Evolutionary conservation across 1,284 basidiomycete species (phyloP).

Genomic region (Fomitopsis pinicola): DNA sequence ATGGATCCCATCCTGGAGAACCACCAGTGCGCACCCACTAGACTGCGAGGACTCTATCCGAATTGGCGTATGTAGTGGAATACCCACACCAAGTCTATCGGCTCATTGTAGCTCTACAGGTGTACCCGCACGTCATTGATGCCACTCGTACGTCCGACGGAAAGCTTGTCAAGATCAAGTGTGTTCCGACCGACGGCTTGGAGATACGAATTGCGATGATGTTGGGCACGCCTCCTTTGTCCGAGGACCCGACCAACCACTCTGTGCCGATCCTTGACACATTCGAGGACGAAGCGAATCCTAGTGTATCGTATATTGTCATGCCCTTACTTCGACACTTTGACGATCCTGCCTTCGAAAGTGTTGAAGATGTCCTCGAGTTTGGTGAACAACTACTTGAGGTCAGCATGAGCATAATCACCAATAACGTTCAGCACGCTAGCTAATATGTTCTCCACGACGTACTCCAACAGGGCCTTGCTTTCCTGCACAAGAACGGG

Average conservation of each 20-base stretch:
- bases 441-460: neutral
- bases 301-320: slow-evolving; percentile 14
- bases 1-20: slow-evolving; percentile 10
- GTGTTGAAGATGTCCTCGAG: slow-evolving; percentile 22
- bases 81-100: too few species aligned
- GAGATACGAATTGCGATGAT: slow-evolving; percentile 18
- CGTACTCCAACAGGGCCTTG: slow-evolving; percentile 14
- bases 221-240: slow-evolving; percentile 10
- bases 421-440: too few species aligned
- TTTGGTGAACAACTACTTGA: slow-evolving; percentile 23
- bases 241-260: slow-evolving; percentile 18
- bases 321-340: slow-evolving; percentile 22
- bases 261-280: slow-evolving; percentile 17
- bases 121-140: slow-evolving; percentile 15
- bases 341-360: slow-evolving; percentile 18
- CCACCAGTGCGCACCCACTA: slow-evolving; percentile 1
- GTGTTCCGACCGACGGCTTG: slow-evolving; percentile 5
- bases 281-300: slow-evolving; percentile 14
- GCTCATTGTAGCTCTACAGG: too few species aligned
- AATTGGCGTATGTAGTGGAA: too few species aligned
- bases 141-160: slow-evolving; percentile 23
- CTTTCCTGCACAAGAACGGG: slow-evolving; percentile 21
- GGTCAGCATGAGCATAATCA: slow-evolving; percentile 10
- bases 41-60: too few species aligned
- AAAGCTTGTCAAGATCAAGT: slow-evolving; percentile 22